Conservation (phyloP, 805 yeast species). For the Kuraishia floccosa region DNA sequence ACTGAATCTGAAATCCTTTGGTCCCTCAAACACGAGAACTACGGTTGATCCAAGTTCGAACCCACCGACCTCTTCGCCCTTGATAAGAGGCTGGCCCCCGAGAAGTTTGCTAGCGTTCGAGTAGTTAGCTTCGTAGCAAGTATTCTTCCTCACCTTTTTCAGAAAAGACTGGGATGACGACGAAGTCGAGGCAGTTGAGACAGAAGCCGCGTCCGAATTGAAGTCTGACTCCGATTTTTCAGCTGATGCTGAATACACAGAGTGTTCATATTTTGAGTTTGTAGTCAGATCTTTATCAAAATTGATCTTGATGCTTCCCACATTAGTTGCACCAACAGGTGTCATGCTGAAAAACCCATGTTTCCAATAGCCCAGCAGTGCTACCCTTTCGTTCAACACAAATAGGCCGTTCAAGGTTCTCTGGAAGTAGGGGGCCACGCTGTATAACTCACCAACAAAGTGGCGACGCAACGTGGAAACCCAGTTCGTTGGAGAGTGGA, state of each 20-base stretch:
- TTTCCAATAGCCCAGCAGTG: conserved; percentile 91
- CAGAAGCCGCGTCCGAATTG: conserved; percentile 1
- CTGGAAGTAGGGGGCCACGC: conserved; percentile 96
- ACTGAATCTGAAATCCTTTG: conserved; percentile 61
- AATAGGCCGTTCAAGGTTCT: conserved; percentile 76
- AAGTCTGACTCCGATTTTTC: conserved; percentile 7
- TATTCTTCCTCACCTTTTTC: conserved; percentile 48
- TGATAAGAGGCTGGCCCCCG: conserved; percentile 80
- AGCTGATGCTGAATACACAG: too few relatives aligned
- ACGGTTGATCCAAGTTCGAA: conserved; percentile 93
- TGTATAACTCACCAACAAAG: conserved; percentile 88
- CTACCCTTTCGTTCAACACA: conserved; percentile 90
- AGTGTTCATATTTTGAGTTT: conserved; percentile 56
- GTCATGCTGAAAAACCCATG: conserved; percentile 97
- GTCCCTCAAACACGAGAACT: conserved; percentile 96
- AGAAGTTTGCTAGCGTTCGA: conserved; percentile 61
- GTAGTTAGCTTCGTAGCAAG: conserved; percentile 93
- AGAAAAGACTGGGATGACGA: conserved; percentile 2
- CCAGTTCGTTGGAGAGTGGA: conserved; percentile 96
- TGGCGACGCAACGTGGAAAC: conserved; percentile 89
- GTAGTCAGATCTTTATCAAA: conserved; percentile 88
- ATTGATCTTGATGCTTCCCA: conserved; percentile 85
- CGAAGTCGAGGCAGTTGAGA: not conserved
- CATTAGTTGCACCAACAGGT: conserved; percentile 98
- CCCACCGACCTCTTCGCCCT: conserved; percentile 96